Conservation (phyloP, 345 rosid genomes). For the Lepidium didymum region DNA sequence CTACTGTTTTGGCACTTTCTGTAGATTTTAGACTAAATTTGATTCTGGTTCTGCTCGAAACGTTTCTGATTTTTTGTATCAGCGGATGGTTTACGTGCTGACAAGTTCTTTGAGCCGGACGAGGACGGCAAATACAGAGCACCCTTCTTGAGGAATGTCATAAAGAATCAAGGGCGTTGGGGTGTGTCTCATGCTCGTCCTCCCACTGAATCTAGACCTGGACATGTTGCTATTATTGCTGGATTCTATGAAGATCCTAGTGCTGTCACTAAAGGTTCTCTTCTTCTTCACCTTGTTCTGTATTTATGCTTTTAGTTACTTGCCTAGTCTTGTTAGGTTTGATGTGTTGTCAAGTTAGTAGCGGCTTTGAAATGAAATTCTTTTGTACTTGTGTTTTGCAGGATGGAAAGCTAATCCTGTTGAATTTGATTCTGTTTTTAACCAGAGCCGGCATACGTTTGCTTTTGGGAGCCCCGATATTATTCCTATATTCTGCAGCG, state of each 20-base stretch:
- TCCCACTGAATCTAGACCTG: slow-evolving; percentile 96
- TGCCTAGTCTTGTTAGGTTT: not conserved
- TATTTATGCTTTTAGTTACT: not conserved
- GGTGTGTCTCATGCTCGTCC: slow-evolving; percentile 99
- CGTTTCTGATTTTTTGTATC: slow-evolving; percentile 12
- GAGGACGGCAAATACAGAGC: slow-evolving; percentile 64
- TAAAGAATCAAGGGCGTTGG: slow-evolving; percentile 79
- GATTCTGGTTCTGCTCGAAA: not conserved
- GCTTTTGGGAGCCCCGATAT: slow-evolving; percentile 94
- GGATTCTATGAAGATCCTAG: slow-evolving; percentile 99
- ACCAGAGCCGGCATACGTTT: slow-evolving; percentile 73
- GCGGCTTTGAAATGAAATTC: not conserved
- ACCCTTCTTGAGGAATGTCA: slow-evolving; percentile 76
- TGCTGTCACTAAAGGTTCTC: slow-evolving; percentile 82
- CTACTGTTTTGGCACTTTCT: not conserved
- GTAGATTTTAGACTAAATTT: not conserved
- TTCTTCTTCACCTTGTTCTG: not conserved
- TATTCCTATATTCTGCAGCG: slow-evolving; percentile 87
- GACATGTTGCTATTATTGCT: slow-evolving; percentile 91
- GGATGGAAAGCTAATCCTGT: slow-evolving; percentile 99
- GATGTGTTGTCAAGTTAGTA: not conserved
- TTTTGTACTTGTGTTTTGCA: slow-evolving; percentile 26
- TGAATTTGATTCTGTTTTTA: slow-evolving; percentile 91
- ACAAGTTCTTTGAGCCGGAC: slow-evolving; percentile 93
- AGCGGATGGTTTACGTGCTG: slow-evolving; percentile 98